Conservation (phyloP, 257 asterid species). For the Ocimum tenuiflorum region DNA sequence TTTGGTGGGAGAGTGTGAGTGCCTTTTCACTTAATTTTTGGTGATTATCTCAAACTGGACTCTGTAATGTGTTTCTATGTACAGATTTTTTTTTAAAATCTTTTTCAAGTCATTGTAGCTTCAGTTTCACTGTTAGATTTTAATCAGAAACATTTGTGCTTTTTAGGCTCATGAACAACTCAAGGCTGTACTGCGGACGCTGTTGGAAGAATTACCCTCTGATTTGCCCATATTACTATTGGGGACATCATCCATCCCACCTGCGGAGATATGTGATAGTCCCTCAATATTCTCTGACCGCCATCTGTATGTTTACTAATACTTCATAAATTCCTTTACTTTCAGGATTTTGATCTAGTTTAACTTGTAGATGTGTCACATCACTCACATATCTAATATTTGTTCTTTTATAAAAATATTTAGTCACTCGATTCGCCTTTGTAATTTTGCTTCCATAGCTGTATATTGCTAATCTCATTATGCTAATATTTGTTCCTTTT, state of each 20-base stretch:
- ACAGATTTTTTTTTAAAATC: neutral
- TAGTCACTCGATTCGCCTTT: neutral
- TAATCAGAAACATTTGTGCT: slow-evolving; percentile 13
- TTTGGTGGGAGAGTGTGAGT: slow-evolving; percentile 92
- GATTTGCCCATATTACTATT: slow-evolving; percentile 74
- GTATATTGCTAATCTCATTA: slow-evolving; percentile 10
- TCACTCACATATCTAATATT: neutral
- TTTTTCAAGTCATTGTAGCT: neutral
- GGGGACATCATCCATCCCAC: slow-evolving; percentile 66
- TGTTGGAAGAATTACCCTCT: slow-evolving; percentile 91
- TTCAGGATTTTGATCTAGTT: slow-evolving; percentile 14
- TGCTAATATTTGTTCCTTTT: too few species aligned
- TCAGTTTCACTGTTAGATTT: neutral
- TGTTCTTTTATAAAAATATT: neutral
- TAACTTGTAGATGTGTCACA: neutral
- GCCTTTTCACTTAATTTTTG: too few species aligned
- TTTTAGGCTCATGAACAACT: slow-evolving; percentile 92
- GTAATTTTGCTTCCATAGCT: neutral
- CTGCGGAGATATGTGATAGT: slow-evolving; percentile 56
- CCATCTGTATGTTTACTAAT: slow-evolving; percentile 51
- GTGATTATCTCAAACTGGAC: neutral
- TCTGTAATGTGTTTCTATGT: too few species aligned
- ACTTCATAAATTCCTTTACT: neutral
- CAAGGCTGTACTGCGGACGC: slow-evolving; percentile 72
- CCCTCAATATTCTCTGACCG: slow-evolving; percentile 58